Base-by-base conservation (phyloP, 768 basidiomycete species). In the Roridomyces roridus region DNA sequence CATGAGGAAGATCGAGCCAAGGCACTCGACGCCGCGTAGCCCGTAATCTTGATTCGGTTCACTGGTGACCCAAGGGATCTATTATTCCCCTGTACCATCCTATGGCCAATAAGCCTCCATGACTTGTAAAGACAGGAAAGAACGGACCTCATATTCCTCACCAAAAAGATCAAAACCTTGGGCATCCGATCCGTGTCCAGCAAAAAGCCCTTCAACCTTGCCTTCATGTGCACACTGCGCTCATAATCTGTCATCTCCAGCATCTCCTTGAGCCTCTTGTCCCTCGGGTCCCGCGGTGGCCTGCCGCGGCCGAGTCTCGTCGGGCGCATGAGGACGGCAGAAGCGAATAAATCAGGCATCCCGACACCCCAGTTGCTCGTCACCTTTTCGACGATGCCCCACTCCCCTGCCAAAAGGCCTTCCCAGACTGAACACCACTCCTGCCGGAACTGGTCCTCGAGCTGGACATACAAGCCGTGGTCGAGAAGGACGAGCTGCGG, bases 41-140 rank as follows among this genome's bases (percentile, higher is more conserved):
- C 94, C 0, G 90, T 92, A 50, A 96, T 90, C 70, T 93, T 94
- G 74, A 97, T 88, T 18, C 94, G 85, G 67, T 96, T 95, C 0
- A 94, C 90, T 0, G 94, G 94, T 3, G 91, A 91, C 14, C 91
- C 90, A 34, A 96, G 84, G 2, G 82, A 75, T 70, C 94, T 91
- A 64, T 94, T 94, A 70, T 93, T 93, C 17, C 88, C 80, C 73
- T 80, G 80, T 26, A 85, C 81, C 77, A 84, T 83, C 39, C 74
- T 74, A 41, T 28, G 24, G 9, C 9, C 39, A 6, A 31, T 26
- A 12, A 39, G 15, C n/a, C 7, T 21, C 9, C 5, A 41, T 8
- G 35, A 28, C n/a, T 18, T 35, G 39, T 21, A 58, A 26, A 46
- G 23, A 41, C 12, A 37, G 7, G n/a, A 12, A 23, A 11, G 21